Base-by-base conservation (phyloP, 2,329 filamentous ascomycete genomes). In the Talaromyces sp. region DNA sequence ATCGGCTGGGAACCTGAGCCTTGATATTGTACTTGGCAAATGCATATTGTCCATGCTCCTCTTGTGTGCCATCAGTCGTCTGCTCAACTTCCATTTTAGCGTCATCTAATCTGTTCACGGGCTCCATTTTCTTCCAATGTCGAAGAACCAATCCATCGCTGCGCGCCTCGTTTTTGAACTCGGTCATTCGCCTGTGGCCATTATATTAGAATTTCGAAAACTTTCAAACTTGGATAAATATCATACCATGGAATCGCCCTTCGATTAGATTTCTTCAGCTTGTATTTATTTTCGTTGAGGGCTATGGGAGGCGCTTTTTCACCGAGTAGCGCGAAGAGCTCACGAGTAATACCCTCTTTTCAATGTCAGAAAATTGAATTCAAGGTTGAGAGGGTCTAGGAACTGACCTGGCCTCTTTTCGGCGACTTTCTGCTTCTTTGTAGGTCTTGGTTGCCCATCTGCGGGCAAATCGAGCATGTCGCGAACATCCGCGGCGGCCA, bases 11-110 rank as follows among this genome's bases (percentile, higher is more conserved):
- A 41, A 93, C 83, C 3, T 90, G 85, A 14, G 94, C 86, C 68
- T 89, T 85, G 63, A 96, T 88, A 74, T 97, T 96, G 83, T 90
- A 98, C 74, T 94, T 96, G 57, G 91, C 87, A 77, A 95, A 98
- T 2, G 82, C 74, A 67, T 84, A 85, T 67, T 82, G 81, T 67
- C 84, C 81, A 58, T 68, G 66, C 11, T 72, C 67, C 43, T 76
- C 74, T 0, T 72, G 67, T 3, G 72, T 64, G 7, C 75, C 72
- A 71, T 78, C 70, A 52, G 77, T 75, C n/a, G 73, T 71, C n/a
- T 77, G 77, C 41, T 74, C 75, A 57, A 71, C 70, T 16, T 81
- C 77, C 72, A 77, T 73, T 65, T 72, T 70, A 58, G 70, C 66
- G 16, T 68, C 73, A n/a, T 82, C 79, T 45, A 76, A 68, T 68